Percentiles rank a stretch among this genome's conserved stretches.
These are phyloP conservation scores for Calycina herbarum DNA, from an alignment of 2,329 filamentous ascomycete species.

Conservation along the genomic window DNA sequence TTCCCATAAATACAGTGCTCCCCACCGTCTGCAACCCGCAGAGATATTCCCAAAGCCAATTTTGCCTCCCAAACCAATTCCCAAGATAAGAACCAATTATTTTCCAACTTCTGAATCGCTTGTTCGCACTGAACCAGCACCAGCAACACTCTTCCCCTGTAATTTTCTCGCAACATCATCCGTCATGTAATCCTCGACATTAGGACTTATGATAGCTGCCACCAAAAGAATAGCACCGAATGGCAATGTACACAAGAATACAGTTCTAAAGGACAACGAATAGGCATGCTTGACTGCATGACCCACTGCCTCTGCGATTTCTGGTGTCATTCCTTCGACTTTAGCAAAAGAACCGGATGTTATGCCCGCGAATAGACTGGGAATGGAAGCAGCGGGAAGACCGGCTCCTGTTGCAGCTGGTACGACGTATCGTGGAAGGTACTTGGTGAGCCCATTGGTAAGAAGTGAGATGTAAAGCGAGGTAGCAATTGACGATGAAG, in stretches of 20 bases:
- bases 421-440: slow-evolving; percentile 39
- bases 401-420: slow-evolving; percentile 40
- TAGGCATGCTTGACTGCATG: slow-evolving; percentile 32
- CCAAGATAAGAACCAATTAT: neutral
- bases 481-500: slow-evolving; percentile 42
- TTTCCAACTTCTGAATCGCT: neutral
- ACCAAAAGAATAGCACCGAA: slow-evolving; percentile 41
- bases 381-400: slow-evolving; percentile 38
- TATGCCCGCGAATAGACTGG: slow-evolving; percentile 39
- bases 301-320: slow-evolving; percentile 40
- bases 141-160: slow-evolving; percentile 28
- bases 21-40: too few species aligned
- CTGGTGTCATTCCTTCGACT: slow-evolving; percentile 40
- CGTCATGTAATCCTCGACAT: slow-evolving; percentile 46
- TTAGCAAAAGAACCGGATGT: slow-evolving; percentile 36
- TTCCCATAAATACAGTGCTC: too few species aligned
- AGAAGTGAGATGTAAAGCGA: slow-evolving; percentile 43
- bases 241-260: slow-evolving; percentile 36
- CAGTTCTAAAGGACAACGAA: slow-evolving; percentile 20
- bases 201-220: slow-evolving; percentile 42
- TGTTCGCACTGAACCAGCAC: neutral
- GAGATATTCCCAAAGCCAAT: neutral
- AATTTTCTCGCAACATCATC: slow-evolving; percentile 47
- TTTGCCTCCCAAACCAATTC: neutral
- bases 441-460: slow-evolving; percentile 39